Evolutionary conservation across 345 rosid species (phyloP).

Genomic region (Arabidopsis thaliana): DNA sequence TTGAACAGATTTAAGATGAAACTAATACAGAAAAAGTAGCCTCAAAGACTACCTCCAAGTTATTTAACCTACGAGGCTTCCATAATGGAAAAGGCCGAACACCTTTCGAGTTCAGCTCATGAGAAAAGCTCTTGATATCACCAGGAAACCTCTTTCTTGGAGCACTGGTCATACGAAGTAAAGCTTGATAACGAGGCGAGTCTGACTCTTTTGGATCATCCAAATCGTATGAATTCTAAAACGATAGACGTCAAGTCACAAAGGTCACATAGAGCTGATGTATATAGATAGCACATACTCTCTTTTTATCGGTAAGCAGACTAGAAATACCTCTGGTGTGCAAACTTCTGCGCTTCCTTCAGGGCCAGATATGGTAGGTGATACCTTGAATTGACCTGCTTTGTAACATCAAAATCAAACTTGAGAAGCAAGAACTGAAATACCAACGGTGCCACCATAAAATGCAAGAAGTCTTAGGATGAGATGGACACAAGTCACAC

Average conservation of each 20-base stretch:
- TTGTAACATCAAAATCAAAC: conserved; percentile 37
- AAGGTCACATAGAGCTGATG: conserved; percentile 13
- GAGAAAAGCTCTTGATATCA: conserved; percentile 95
- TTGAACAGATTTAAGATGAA: conserved; percentile 15
- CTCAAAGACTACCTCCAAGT: conserved; percentile 61
- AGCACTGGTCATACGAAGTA: conserved; percentile 85
- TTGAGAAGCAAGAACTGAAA: conserved; percentile 27
- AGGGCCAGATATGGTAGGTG: conserved; percentile 57
- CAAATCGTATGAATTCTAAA: conserved; percentile 57
- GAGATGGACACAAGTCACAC: conserved; percentile 5
- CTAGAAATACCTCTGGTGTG: conserved; percentile 67
- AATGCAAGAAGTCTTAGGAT: neutral
- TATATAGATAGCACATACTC: neutral
- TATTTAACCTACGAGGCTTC: conserved; percentile 78
- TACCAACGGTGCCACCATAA: neutral
- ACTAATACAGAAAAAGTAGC: conserved; percentile 4
- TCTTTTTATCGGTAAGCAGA: neutral
- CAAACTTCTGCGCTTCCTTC: conserved; percentile 62
- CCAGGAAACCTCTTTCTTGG: conserved; percentile 80
- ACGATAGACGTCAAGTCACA: conserved; percentile 38
- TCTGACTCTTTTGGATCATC: conserved; percentile 78
- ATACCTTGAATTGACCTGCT: conserved; percentile 57
- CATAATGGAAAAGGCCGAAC: conserved; percentile 86
- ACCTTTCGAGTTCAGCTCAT: conserved; percentile 91
- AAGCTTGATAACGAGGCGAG: conserved; percentile 89